Base-by-base conservation (phyloP, 306 rosid genomes). In the Malus asiatica region DNA sequence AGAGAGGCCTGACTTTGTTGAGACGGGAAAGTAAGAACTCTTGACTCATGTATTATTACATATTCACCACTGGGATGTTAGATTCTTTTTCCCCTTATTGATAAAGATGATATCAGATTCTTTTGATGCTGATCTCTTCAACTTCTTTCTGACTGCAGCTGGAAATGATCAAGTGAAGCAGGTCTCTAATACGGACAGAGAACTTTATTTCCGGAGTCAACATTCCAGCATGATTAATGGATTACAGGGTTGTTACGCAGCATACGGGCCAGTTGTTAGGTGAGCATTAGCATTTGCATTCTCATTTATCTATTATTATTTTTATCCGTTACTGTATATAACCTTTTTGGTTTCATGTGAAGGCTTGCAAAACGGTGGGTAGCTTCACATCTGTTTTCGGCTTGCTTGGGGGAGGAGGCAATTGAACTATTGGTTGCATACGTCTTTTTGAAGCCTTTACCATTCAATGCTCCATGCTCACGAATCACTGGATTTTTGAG, bases 341-440 rank as follows among this genome's bases (percentile, higher is more conserved):
- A 73, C 59, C 27, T 61, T 23, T 73, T 77, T 76, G 45, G 62
- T 80, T 73, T 40, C 42, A 32, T 80, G 78, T 86, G 81, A 71
- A 95, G 99, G 91, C 91, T 95, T 79, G 99, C 99, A 80, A 95
- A 95, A 82, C 85, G 96, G 79, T 95, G 99, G 97, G 90, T 81
- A 80, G 88, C 97, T 71, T 90, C 97, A 13, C 99, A 95, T 91
- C 84, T 95, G 70, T 90, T 95, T 81, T 95, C 97, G 12, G 83
- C 97, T 69, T 95, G 97, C 89, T 82, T 95, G 88, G 88, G 69
- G 77, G 99, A 90, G 85, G 99, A 92, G 83, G 97, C 93, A 65
- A 77, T 90, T 61, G 99, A 92, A 84, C 85, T 95, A 32, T 82
- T 95, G 93, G 99, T 90, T 45, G 99, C 97, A 20, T 79, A 88